phyloP scores from a whole-genome alignment of 768 basidiomycete species.

The Xerocomus spinulosus region DNA sequence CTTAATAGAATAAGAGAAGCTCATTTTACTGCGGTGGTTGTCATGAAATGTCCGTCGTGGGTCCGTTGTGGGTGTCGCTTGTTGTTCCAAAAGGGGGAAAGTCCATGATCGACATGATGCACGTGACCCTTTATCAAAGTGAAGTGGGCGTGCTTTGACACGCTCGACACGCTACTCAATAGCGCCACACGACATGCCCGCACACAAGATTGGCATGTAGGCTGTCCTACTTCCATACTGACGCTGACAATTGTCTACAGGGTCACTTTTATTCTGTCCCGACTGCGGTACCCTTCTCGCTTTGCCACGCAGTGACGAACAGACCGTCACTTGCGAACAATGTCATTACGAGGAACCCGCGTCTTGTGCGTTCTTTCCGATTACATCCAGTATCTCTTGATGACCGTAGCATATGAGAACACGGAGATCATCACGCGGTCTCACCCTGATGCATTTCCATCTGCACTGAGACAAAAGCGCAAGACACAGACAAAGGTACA shows the following conservation, averaged over 20 bases:
- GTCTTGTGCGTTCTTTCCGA: conserved; percentile 56
- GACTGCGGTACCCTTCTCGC: conserved; percentile 87
- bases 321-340: conserved; percentile 79
- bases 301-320: conserved; percentile 71
- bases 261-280: conserved; percentile 92
- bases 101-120: conserved; percentile 15
- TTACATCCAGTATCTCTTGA: background rate
- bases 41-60: conserved; percentile 6
- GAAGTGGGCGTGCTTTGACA: conserved; percentile 11
- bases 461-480: conserved; percentile 76
- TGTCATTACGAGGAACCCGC: conserved; percentile 86
- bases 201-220: conserved; percentile 47
- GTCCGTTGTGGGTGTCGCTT: conserved; percentile 9
- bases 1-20: background rate
- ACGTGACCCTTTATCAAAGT: conserved; percentile 17
- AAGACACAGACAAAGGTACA: conserved; percentile 86
- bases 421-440: conserved; percentile 86
- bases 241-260: conserved; percentile 35
- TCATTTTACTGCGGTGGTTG: background rate
- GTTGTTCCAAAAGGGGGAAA: conserved; percentile 20
- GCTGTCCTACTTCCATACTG: background rate
- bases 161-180: background rate
- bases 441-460: conserved; percentile 93
- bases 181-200: conserved; percentile 11
- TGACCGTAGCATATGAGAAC: conserved; percentile 77